Conservation (phyloP, 345 rosid genomes). For the Acer yangbiense region DNA sequence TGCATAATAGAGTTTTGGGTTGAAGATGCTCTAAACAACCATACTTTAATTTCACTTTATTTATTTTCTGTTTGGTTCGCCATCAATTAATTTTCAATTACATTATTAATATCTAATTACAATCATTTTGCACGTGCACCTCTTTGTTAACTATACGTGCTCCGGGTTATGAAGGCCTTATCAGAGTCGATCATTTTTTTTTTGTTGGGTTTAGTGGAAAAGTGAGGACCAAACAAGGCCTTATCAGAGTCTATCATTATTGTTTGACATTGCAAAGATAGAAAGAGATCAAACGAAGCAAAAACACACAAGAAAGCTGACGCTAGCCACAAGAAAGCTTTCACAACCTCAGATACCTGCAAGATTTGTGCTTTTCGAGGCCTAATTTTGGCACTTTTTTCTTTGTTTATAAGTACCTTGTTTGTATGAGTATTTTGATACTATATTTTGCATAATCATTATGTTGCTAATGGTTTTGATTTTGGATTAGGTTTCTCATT, state of each 20-base stretch:
- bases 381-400: conserved; percentile 38
- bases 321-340: conserved; percentile 9
- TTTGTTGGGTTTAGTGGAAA: conserved; percentile 37
- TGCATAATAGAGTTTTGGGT: no score
- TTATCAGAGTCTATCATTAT: conserved; percentile 47
- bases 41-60: no score
- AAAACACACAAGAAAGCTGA: conserved; percentile 20
- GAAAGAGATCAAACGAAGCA: neutral
- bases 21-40: no score
- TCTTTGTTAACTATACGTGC: no score
- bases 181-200: neutral
- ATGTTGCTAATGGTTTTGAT: neutral
- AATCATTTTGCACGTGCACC: no score
- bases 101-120: no score
- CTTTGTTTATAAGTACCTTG: no score
- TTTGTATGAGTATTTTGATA: no score
- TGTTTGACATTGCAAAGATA: neutral
- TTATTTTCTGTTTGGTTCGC: neutral
- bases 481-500: neutral
- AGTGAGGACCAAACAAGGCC: conserved; percentile 71
- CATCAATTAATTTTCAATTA: no score
- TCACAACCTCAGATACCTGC: neutral
- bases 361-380: conserved; percentile 41
- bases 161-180: no score
- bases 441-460: neutral